Base-by-base conservation (phyloP, 768 basidiomycete genomes). In the Heimioporus sp. region DNA sequence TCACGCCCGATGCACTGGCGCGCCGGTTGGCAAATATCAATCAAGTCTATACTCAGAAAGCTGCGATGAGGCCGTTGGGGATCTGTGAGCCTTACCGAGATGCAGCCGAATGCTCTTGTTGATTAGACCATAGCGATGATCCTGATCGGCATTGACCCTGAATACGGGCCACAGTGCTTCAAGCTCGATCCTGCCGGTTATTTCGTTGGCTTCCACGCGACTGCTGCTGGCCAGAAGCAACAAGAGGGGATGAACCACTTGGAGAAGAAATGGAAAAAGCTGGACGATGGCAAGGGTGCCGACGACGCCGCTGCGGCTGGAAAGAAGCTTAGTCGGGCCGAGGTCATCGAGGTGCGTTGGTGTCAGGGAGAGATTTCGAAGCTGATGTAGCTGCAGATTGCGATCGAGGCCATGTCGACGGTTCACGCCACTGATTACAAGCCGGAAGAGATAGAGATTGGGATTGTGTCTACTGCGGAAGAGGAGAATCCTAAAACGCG, bases 151-250 rank as follows among this genome's bases (percentile, higher is more conserved):
- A 79, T 86, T 53, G 97, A 98, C 70, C 79, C 87, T 10, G 91
- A 95, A 66, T 79, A 80, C 48, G 96, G 96, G 5, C 96, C 97
- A n/a, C 96, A 98, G 68, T 81, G 88, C 63, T 98, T 98, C 80
- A 98, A 97, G 73, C 86, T 98, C 47, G 97, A 99, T 66, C 97
- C 97, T 11, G 97, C 97, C 3, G 97, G 97, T 5, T 98, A 97
- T 73, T 99, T 95, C 67, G 92, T 97, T 41, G 97, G 97, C 0
- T 98, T 95, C 76, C 95, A 98, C 61, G 97, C 97, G 10, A 96
- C 96, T 2, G 85, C 96, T 0, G 88, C 95, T 2, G 97, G 97
- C 0, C 89, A 91, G 69, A 98, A 99, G 64, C 97, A 98, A 63
- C 96, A 97, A 65, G 97, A 99, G 66, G 94, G 92, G 1, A 97